phyloP scores from a whole-genome alignment of 371 early-diverging fungal genomes.

The Haplosporangium sp. region DNA sequence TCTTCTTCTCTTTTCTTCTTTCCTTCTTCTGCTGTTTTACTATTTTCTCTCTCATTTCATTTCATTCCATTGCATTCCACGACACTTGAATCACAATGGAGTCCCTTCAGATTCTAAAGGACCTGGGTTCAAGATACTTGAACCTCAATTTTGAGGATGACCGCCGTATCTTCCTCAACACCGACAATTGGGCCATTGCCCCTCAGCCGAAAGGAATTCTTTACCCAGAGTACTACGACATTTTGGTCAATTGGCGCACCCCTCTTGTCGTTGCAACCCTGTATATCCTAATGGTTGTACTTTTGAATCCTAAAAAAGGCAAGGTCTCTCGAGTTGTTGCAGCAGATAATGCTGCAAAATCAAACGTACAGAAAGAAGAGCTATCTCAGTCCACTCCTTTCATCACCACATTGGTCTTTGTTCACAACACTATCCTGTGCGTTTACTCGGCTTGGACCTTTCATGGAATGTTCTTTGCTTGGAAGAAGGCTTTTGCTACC shows the following conservation, averaged over 20 bases:
- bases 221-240: conserved; percentile 54
- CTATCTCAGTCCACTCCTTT: conserved; percentile 40
- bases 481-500: conserved; percentile 37
- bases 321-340: conserved; percentile 57
- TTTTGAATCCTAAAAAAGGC: conserved; percentile 54
- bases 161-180: conserved; percentile 48
- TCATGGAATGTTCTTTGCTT: conserved; percentile 55
- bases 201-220: conserved; percentile 46
- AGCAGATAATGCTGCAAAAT: conserved; percentile 35
- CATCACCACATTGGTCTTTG: conserved; percentile 66
- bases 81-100: conserved; percentile 10
- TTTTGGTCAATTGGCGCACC: conserved; percentile 56
- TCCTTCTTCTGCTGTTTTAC: conserved; percentile 2
- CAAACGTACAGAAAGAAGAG: conserved; percentile 9
- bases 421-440: conserved; percentile 70
- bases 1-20: conserved; percentile 5
- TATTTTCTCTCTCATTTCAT: conserved; percentile 7
- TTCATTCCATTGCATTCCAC: background rate
- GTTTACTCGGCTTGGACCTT: conserved; percentile 69
- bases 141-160: conserved; percentile 46
- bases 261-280: conserved; percentile 36
- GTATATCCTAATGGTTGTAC: conserved; percentile 48
- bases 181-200: conserved; percentile 43
- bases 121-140: conserved; percentile 34
- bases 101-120: conserved; percentile 35